Evolutionary conservation across 75 land plant genomes (phyloP).

Genomic region (Gnetum montanum): DNA sequence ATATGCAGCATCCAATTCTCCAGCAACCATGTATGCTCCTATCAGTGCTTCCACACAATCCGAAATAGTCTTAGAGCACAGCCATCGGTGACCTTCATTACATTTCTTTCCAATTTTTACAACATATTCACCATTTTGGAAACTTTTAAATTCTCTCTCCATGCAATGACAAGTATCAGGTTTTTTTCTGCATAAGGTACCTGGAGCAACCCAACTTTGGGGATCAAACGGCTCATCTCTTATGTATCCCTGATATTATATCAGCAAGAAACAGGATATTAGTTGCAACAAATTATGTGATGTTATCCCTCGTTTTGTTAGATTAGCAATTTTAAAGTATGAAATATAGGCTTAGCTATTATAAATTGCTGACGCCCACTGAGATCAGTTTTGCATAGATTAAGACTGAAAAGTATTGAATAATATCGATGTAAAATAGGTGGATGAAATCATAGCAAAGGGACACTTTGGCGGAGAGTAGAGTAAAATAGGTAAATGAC

Average conservation of each 20-base stretch:
- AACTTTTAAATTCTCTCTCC: no score
- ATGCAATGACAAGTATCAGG: constrained; percentile 54
- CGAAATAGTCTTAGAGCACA: constrained; percentile 90
- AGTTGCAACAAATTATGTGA: background rate
- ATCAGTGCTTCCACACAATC: constrained; percentile 93
- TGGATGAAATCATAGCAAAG: no score
- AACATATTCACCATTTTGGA: constrained; percentile 17
- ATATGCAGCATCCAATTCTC: constrained; percentile 49
- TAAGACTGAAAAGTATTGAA: no score
- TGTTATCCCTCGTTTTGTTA: background rate
- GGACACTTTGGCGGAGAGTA: no score
- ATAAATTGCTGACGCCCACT: no score
- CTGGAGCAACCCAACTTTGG: constrained; percentile 87
- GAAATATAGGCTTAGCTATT: background rate
- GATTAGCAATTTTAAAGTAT: constrained; percentile 2
- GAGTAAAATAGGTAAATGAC: no score
- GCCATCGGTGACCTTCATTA: constrained; percentile 83
- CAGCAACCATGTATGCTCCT: constrained; percentile 73
- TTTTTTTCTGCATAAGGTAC: constrained; percentile 34
- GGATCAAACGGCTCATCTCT: constrained; percentile 84
- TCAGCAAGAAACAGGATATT: background rate
- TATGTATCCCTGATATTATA: constrained; percentile 56
- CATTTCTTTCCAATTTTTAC: constrained; percentile 59
- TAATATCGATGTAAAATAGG: no score
- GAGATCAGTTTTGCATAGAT: no score